phyloP scores from a whole-genome alignment of 1,284 basidiomycete species.

The Tranzscheliella williamsii region DNA sequence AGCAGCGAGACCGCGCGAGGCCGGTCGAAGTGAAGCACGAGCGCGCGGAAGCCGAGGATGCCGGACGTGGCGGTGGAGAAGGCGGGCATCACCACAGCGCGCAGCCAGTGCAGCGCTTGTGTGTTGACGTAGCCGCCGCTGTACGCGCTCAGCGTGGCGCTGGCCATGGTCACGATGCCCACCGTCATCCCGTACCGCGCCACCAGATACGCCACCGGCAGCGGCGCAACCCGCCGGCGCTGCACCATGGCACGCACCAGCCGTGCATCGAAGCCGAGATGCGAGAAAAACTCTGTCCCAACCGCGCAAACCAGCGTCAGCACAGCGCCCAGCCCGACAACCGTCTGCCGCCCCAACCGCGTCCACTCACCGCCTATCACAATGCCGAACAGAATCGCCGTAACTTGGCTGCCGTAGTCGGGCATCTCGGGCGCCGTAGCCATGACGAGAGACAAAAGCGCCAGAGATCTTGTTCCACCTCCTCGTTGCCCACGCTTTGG shows the following conservation, averaged over 20 bases:
- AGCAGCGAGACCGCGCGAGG: not conserved
- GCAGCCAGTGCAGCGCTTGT: slow-evolving; percentile 1
- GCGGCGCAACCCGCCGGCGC: slow-evolving; percentile 2
- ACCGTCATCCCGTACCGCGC: slow-evolving; percentile 8
- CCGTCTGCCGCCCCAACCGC: too few relatives aligned
- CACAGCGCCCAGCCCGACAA: too few relatives aligned
- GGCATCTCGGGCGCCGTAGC: too few relatives aligned
- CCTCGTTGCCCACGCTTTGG: too few relatives aligned
- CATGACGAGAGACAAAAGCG: too few relatives aligned
- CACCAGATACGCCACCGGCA: slow-evolving; percentile 15
- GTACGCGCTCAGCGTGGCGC: slow-evolving; percentile 1
- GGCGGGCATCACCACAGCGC: slow-evolving; percentile 4
- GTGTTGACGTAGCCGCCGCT: not conserved
- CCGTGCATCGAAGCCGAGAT: slow-evolving; percentile 13
- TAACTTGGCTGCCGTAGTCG: slow-evolving; percentile 13
- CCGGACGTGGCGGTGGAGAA: slow-evolving; percentile 21
- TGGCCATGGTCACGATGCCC: slow-evolving; percentile 4
- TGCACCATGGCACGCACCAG: slow-evolving; percentile 8
- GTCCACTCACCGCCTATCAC: slow-evolving; percentile 18
- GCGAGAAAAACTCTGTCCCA: slow-evolving; percentile 19
- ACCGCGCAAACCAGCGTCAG: too few relatives aligned
- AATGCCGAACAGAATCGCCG: slow-evolving; percentile 9
- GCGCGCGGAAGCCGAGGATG: slow-evolving; percentile 10
- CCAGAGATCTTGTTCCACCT: too few relatives aligned
- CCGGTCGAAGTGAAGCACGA: slow-evolving; percentile 14